Base-by-base conservation (phyloP, 805 yeast species). In the Komagataella populi region DNA sequence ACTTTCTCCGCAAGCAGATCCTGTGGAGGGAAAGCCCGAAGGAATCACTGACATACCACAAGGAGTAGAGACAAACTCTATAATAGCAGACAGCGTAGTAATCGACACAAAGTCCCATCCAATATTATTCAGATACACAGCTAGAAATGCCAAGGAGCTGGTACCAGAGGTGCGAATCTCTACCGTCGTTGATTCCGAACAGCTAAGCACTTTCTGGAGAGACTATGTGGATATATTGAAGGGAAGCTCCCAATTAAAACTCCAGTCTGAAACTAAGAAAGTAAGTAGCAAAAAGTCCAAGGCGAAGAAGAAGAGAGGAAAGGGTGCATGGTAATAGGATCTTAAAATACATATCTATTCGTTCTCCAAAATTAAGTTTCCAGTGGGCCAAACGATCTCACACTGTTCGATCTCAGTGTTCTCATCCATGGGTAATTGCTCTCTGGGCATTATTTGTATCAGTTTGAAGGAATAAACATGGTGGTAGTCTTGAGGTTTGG, bases 391-490 rank as follows among this genome's bases (percentile, higher is more conserved):
- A 6, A 84, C 67, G 5, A 68, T 60, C 5, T 64, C 60, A 50
- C 71, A 77, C 43, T 80, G 76, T 16, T 59, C 57, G 6, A 83
- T 69, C 2, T 50, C 46, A 8, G 53, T 50, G 0, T 60, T 58
- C 12, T 58, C 48, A 6, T 64, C 62, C 2, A 63, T 59, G 2
- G 57, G 61, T 6, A 84, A 55, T 45, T 72, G 70, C 17, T 61
- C 68, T 50, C 87, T 72, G 4, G 87, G 87, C 61, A 77, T 74
- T 1, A 84, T 79, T 14, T 81, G 71, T 12, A 69, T 69, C 24
- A 84, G 66, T 45, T 64, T 67, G 61, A 84, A 84, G 0, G 58
- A 58, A 58, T 70, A 83, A 3, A 61, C 54, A 57, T 80, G 82
- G 1, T 53, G 55, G 56, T 76, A 82, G 10, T 61, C 63, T 5